These are phyloP conservation scores for Chloris gayana DNA, from an alignment of 176 grass and related monocot genomes.

Conservation along the genomic window DNA sequence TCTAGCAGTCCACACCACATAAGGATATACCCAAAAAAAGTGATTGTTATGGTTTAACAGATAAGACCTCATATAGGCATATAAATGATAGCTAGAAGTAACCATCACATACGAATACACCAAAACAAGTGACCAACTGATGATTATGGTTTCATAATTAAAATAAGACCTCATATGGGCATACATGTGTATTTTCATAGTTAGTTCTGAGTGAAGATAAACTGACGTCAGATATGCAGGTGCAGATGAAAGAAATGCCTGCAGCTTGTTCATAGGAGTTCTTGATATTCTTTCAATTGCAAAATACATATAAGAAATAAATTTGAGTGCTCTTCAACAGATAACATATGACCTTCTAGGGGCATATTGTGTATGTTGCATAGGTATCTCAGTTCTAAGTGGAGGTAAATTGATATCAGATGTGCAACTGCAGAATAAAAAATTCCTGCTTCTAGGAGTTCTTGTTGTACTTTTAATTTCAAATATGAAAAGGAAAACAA, in stretches of 20 bases:
- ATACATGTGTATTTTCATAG: neutral
- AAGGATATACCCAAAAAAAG: conserved; percentile 1
- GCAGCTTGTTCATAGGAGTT: conserved; percentile 15
- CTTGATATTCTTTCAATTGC: conserved; percentile 6
- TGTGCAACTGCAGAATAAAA: conserved; percentile 18
- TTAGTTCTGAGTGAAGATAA: conserved; percentile 15
- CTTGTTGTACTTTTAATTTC: conserved; percentile 3
- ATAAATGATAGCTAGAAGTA: conserved; percentile 12
- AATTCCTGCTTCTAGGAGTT: conserved; percentile 9
- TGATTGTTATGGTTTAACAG: neutral
- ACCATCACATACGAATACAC: conserved; percentile 4
- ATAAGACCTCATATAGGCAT: neutral
- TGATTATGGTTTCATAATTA: neutral
- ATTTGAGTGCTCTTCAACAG: neutral
- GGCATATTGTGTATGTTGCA: neutral
- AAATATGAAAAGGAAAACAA: neutral
- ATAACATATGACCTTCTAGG: neutral
- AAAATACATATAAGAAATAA: neutral
- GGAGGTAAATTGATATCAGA: neutral
- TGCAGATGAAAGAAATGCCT: conserved; percentile 18
- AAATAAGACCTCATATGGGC: too few species aligned
- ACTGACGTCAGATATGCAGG: neutral
- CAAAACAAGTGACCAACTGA: neutral
- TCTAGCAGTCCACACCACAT: neutral
- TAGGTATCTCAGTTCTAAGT: conserved; percentile 9